These are phyloP conservation scores for Hsuehochloa calcarea DNA, from an alignment of 176 grass and related monocot species.

Conservation along the genomic window DNA sequence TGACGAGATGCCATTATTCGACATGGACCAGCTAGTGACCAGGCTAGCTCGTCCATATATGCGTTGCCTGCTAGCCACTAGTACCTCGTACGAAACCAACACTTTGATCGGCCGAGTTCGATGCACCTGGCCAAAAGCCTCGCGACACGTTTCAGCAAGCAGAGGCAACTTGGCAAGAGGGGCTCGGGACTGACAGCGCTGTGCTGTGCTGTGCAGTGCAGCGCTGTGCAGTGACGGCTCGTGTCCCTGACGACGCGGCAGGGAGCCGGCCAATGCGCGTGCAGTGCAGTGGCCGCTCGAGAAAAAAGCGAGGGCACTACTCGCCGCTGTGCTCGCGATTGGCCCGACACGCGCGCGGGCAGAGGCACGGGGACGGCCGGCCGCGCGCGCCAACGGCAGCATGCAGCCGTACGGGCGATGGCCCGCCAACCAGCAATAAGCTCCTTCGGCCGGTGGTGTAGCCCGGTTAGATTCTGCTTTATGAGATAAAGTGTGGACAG, in stretches of 20 bases:
- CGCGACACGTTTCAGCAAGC: not conserved
- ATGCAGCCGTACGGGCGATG: no score
- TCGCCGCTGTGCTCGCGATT: not conserved
- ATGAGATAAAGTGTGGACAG: no score
- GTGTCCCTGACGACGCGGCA: not conserved
- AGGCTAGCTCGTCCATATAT: not conserved
- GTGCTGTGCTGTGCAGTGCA: no score
- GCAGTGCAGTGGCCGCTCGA: not conserved
- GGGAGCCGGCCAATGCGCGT: not conserved
- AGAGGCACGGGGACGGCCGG: no score
- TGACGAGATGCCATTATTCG: not conserved
- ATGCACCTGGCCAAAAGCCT: slow-evolving; percentile 15
- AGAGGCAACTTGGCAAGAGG: not conserved
- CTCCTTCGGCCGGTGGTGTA: no score
- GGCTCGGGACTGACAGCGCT: not conserved
- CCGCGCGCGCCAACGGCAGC: no score
- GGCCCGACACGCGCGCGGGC: not conserved
- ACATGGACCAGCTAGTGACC: not conserved
- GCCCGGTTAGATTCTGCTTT: no score
- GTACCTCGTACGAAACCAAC: not conserved
- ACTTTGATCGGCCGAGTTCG: not conserved
- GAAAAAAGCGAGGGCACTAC: not conserved
- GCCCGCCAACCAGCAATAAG: no score
- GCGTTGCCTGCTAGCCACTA: no score
- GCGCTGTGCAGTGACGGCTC: not conserved